Evolutionary conservation across 495 filamentous ascomycete genomes (phyloP), one percentile per base, ranked within the genome.

Genomic region (Bacidia rubella): DNA sequence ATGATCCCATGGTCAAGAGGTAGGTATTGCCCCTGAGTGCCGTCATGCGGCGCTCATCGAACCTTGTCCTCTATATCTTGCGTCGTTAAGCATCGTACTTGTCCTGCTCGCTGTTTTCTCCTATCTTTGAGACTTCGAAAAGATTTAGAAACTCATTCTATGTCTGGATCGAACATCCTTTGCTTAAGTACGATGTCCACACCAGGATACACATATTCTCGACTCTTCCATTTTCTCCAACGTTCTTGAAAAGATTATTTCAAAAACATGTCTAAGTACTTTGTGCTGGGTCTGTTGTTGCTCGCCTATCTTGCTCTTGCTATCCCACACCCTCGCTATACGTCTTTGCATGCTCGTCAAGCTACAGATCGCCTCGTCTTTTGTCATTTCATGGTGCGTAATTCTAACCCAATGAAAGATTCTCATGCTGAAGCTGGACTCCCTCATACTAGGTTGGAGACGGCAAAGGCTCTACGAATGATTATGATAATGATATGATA

Each of bases 401-500:
- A n/a, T n/a, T n/a, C 29, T 44, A 11, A 2, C 43, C 17, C 0
- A 35, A 35, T 20, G 10, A 11, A 35, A 20, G 7, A 19, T 3
- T 25, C 1, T 10, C n/a, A 12, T 29, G 40, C n/a, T 27, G 25
- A 12, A 45, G 26, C 26, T 35, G 4, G 3, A 32, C 10, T 10
- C n/a, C 27, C 19, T 7, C 3, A 20, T 12, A 22, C 0, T 25
- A 59, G 54, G 49, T 50, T 19, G 55, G 58, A 21, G 42, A 51
- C 1, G 48, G 51, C 29, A 43, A 53, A 35, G 58, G 44, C 27
- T 23, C 51, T 42, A 55, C 58, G 9, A 24, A 42, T 32, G 70
- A 81, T 27, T 86, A 80, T 76, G 64, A 69, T 38, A 66, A 65
- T 5, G 81, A 87, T 47, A 81, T 87, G 42, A 61, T 58, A 7